Percentiles rank a stretch among this genome's conserved stretches.
These are phyloP conservation scores for Cucumis cinereus DNA, from an alignment of 306 rosid genomes.

Conservation along the genomic window DNA sequence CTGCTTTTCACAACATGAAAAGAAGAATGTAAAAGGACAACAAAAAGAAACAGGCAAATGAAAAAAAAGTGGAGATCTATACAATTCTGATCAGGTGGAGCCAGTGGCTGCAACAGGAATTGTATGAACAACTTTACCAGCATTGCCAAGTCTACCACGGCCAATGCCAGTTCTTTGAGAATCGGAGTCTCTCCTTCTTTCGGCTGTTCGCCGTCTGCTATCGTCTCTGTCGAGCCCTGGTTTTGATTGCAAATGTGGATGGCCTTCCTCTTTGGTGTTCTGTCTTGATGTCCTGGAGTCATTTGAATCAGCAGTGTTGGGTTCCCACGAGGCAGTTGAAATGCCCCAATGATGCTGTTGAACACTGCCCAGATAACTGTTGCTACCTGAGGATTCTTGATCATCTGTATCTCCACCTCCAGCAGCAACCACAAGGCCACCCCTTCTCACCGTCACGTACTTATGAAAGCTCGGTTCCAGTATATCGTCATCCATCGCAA, in stretches of 20 bases:
- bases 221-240: constrained; percentile 14
- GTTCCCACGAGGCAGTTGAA: constrained; percentile 56
- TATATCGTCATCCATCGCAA: constrained; percentile 45
- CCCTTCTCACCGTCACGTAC: constrained; percentile 65
- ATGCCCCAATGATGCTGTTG: constrained; percentile 29
- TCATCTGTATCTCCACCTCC: constrained; percentile 45
- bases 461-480: constrained; percentile 74
- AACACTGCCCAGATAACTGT: constrained; percentile 32
- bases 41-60: neutral
- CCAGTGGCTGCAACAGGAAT: constrained; percentile 35
- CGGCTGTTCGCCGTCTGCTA: constrained; percentile 20
- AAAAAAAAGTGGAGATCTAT: constrained; percentile 1
- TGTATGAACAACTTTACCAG: constrained; percentile 29
- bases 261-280: constrained; percentile 12
- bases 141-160: constrained; percentile 35
- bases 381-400: constrained; percentile 72
- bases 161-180: constrained; percentile 39
- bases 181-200: constrained; percentile 31
- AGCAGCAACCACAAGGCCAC: constrained; percentile 17
- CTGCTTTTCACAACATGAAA: constrained; percentile 4
- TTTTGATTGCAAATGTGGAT: neutral
- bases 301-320: constrained; percentile 53
- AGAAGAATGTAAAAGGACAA: constrained; percentile 6
- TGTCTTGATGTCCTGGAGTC: constrained; percentile 43
- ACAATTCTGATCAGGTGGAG: constrained; percentile 27